Base-by-base conservation (phyloP, 495 filamentous ascomycete species). In the Pseudomonodictys pantanalensis region DNA sequence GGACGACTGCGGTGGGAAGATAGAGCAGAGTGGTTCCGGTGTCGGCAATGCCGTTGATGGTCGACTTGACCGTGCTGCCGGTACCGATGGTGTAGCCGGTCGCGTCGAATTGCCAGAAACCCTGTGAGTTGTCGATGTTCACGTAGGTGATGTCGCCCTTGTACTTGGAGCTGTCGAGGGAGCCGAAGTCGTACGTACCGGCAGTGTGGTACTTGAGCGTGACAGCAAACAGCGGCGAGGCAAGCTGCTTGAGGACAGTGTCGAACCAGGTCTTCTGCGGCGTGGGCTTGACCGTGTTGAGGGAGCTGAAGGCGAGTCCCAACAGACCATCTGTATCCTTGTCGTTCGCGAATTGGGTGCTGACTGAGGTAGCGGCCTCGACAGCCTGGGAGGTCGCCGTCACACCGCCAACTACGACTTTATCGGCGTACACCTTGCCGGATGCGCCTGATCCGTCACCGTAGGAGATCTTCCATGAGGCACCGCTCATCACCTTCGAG, bases 141-240 rank as follows among this genome's bases (percentile, higher is more conserved):
- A 73, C 70, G 69, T 87, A 92, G 58, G 79, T 75, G 64, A 93
- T 78, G 32, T 69, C 66, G 58, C 87, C 85, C 17, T 75, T 83
- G 77, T 86, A 86, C 60, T 85, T 84, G 63, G 69, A 63, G 18
- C 64, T 57, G 72, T 91, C 83, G 60, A 90, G 83, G 74, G 72
- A 88, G 33, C 89, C 89, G 62, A 92, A 91, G 73, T 88, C 86
- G 71, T 87, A 90, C 54, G 67, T 76, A 17, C 89, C 89, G 20
- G 86, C 78, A 45, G 71, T 75, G 26, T 78, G 75, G 65, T 86
- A 76, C 74, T 85, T 87, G 56, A 92, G 74, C 49, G 83, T 77
- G 12, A 81, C 85, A 28, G 86, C 86, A 69, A 90, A 91, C 33
- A 91, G 55, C 0, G 83, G 84, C n/a, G 68, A 56, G 53, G 80